phyloP scores from a whole-genome alignment of 208 protist species.

The Trichomonas vaginalis region DNA sequence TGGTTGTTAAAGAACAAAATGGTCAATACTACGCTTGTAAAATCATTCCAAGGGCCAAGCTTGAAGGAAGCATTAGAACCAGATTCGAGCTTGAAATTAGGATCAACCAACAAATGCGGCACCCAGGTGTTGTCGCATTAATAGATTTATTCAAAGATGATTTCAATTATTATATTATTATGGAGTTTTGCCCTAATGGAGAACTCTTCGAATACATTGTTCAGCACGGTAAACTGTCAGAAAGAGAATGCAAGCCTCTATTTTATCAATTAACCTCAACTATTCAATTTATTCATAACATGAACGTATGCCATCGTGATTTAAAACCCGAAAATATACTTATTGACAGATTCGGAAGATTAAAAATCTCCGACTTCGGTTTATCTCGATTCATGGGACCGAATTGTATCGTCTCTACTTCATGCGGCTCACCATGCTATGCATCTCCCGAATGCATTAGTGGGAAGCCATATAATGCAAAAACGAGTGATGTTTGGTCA shows the following conservation, averaged over 20 bases:
- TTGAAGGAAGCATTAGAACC: not conserved
- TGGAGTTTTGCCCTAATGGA: constrained; percentile 18
- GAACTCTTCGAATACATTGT: not conserved
- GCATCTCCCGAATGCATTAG: not conserved
- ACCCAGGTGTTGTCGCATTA: not conserved
- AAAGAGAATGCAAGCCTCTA: not conserved
- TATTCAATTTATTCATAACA: not conserved
- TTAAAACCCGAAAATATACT: not conserved
- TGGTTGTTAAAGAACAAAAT: not conserved
- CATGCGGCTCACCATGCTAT: not conserved
- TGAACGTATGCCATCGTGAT: not conserved
- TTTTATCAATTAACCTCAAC: not conserved
- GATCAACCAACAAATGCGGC: not conserved
- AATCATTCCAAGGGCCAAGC: not conserved
- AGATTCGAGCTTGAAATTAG: not conserved
- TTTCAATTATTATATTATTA: constrained; percentile 14
- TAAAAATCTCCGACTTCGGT: not conserved
- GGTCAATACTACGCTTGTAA: not conserved
- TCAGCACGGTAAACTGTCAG: not conserved
- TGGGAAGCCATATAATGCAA: not conserved
- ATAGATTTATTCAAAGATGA: not conserved
- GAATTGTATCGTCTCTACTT: not conserved
- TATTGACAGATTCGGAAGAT: not conserved
- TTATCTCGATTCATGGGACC: not conserved
- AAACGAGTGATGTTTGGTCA: not conserved